Evolutionary conservation across 2,329 filamentous ascomycete genomes (phyloP), one percentile per base, ranked within the genome.

Genomic region (Helotiales sp.): DNA sequence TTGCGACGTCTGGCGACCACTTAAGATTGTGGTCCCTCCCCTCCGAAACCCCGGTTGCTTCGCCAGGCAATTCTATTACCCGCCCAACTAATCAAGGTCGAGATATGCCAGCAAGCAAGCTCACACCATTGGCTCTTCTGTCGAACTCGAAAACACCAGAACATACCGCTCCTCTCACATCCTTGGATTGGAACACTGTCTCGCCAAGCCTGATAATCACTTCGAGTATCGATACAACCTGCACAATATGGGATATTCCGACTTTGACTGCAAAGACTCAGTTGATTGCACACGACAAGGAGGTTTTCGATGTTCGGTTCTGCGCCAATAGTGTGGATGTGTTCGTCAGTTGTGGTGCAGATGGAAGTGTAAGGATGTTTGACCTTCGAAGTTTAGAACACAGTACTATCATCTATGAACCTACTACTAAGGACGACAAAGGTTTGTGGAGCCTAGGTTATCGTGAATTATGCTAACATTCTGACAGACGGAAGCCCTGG

Each of bases 161-260:
- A 77, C 96, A 99, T 77, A 99, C 96, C 5, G 96, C 96, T 15
- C 96, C 96, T 22, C 87, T 99, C 66, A 99, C 96, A 1, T 97
- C 94, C 17, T 85, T 99, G 55, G 96, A 99, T 78, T 99, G 96
- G 96, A 99, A 99, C 76, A 97, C 93, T 1, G 91, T 99, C 61
- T 97, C 93, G 26, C 96, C 96, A 0, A 97, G 95, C 78, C 84
- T 99, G 63, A 99, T 99, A 77, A 99, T 99, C 76, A 99, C 96
- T 0, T 97, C 94, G 3, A 98, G 94, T 78, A 99, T 99, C 76
- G 96, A 99, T 77, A 99, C 96, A 1, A 99, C 96, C 6, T 99
- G 96, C 81, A 99, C 96, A 4, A 99, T 99, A 72, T 99, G 96
- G 96, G 96, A 99, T 78, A 99, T 99, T 64, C 96, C 96, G 3